Conservation (phyloP, 495 filamentous ascomycete genomes). For the Aspergillus sclerotiicarbonarius region DNA sequence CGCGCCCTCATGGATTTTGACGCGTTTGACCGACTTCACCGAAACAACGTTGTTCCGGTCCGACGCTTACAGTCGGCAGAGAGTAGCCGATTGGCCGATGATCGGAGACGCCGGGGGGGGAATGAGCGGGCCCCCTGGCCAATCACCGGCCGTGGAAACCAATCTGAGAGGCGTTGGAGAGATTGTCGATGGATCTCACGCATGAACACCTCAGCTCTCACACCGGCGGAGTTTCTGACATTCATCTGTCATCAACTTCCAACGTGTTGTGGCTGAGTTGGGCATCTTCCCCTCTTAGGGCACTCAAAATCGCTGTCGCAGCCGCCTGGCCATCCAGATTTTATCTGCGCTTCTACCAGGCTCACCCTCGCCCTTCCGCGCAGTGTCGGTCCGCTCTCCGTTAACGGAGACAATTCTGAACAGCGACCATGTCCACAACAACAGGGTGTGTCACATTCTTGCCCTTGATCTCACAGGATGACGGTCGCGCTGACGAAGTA, state of each 20-base stretch:
- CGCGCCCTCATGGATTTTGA: slow-evolving; percentile 3
- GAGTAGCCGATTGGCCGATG: slow-evolving; percentile 9
- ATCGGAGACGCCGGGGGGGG: slow-evolving; percentile 10
- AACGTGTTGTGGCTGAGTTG: neutral
- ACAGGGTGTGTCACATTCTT: slow-evolving; percentile 39
- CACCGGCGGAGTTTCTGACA: slow-evolving; percentile 4
- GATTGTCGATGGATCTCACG: slow-evolving; percentile 3
- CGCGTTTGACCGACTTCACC: slow-evolving; percentile 10
- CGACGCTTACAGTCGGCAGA: slow-evolving; percentile 21
- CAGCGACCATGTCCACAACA: slow-evolving; percentile 49
- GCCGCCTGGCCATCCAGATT: neutral
- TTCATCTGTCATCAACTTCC: neutral
- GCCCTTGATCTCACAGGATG: neutral
- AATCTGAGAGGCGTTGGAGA: neutral
- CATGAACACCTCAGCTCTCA: slow-evolving; percentile 3
- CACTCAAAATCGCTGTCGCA: neutral
- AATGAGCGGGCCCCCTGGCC: neutral
- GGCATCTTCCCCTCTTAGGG: neutral
- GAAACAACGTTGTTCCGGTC: slow-evolving; percentile 18
- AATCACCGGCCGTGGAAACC: neutral
- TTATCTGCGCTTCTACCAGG: neutral
- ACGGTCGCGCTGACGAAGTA: neutral
- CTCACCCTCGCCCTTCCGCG: neutral
- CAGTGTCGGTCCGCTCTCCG: slow-evolving; percentile 14
- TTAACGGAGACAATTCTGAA: slow-evolving; percentile 15